Evolutionary conservation across 768 basidiomycete species (phyloP).

Genomic region (Pleurotus djamor): DNA sequence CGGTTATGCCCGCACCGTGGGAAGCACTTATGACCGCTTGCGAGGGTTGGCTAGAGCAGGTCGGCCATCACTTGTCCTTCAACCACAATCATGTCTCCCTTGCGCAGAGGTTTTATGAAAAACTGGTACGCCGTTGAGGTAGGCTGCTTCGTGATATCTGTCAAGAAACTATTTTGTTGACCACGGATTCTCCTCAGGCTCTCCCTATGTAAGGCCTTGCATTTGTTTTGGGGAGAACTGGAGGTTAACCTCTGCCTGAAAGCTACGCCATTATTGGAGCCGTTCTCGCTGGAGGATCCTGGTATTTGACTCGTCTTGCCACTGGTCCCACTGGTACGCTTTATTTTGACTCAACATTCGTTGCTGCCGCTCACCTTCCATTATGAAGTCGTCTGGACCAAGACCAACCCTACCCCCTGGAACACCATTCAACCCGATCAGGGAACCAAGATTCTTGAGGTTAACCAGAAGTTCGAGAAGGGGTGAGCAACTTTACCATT

Average conservation of each 20-base stretch:
- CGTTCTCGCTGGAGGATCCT: slow-evolving; percentile 54
- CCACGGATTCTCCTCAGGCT: slow-evolving; percentile 28
- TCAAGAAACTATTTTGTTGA: neutral
- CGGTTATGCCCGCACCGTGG: slow-evolving; percentile 4
- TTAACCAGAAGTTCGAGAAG: slow-evolving; percentile 76
- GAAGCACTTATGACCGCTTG: neutral
- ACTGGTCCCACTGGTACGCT: slow-evolving; percentile 50
- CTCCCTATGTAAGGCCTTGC: slow-evolving; percentile 42
- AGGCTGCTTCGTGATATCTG: slow-evolving; percentile 13
- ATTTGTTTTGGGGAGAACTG: neutral
- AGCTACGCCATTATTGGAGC: slow-evolving; percentile 53
- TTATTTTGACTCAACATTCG: neutral
- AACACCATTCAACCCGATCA: slow-evolving; percentile 76
- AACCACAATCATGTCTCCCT: slow-evolving; percentile 15
- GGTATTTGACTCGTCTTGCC: slow-evolving; percentile 70
- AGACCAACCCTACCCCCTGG: slow-evolving; percentile 87
- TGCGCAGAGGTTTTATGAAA: slow-evolving; percentile 47
- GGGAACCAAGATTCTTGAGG: slow-evolving; percentile 65
- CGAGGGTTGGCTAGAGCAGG: neutral
- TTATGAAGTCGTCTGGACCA: slow-evolving; percentile 50
- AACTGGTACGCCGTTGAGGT: slow-evolving; percentile 80
- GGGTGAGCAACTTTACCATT: slow-evolving; percentile 40
- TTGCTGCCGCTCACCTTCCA: neutral
- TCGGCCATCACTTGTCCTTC: neutral
- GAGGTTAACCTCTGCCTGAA: neutral